phyloP scores from a whole-genome alignment of 139 green algal genomes.

The Chlorella sorokiniana region DNA sequence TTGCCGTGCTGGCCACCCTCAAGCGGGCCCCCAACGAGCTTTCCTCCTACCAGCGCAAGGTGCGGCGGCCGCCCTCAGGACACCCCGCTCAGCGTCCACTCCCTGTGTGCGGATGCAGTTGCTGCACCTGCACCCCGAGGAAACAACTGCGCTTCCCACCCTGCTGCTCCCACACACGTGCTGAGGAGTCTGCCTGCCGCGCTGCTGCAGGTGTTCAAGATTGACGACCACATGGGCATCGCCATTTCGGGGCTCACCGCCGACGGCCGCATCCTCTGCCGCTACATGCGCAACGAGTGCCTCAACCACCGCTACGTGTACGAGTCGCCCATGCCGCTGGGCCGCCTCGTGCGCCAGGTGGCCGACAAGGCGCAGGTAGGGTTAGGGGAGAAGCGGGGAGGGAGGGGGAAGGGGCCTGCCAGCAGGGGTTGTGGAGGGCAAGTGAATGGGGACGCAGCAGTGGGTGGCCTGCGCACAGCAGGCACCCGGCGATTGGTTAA shows the following conservation, averaged over 20 bases:
- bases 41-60: conserved; percentile 89
- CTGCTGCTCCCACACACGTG: not conserved
- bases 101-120: not conserved
- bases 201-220: conserved; percentile 75
- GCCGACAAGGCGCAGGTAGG: conserved; percentile 87
- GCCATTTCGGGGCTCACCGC: conserved; percentile 93
- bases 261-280: conserved; percentile 91
- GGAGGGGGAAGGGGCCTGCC: too few species aligned
- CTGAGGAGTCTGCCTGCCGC: not conserved
- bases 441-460: too few species aligned
- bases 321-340: conserved; percentile 86
- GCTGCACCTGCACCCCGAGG: too few species aligned
- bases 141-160: not conserved
- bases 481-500: not conserved
- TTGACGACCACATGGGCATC: conserved; percentile 98
- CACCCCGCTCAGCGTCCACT: not conserved
- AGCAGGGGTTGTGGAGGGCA: too few species aligned
- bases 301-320: conserved; percentile 96
- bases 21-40: conserved; percentile 91
- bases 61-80: conserved; percentile 37
- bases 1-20: conserved; percentile 91
- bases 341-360: conserved; percentile 86
- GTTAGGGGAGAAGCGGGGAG: too few species aligned
- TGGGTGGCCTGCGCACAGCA: too few species aligned
- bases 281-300: conserved; percentile 97